phyloP scores from a whole-genome alignment of 83 land plant genomes.

The Picea engelmannii region DNA sequence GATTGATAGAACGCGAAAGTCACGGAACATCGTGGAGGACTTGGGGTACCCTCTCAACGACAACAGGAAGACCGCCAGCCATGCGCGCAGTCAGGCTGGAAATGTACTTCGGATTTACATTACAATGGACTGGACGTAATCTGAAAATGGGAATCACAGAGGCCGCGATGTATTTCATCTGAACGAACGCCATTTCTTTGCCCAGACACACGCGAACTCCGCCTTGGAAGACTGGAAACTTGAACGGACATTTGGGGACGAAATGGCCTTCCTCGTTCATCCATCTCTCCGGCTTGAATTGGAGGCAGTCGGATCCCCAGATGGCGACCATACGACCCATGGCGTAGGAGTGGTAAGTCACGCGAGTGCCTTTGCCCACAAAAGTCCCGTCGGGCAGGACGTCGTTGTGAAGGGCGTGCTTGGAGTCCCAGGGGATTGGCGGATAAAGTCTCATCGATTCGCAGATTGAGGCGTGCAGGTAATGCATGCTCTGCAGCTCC shows the following conservation, averaged over 20 bases:
- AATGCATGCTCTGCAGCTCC: slow-evolving; percentile 59
- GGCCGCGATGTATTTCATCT: slow-evolving; percentile 2
- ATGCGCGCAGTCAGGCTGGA: slow-evolving; percentile 8
- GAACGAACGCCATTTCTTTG: slow-evolving; percentile 14
- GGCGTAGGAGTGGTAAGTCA: slow-evolving; percentile 41
- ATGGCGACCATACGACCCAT: slow-evolving; percentile 67
- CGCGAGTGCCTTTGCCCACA: slow-evolving; percentile 30
- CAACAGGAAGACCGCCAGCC: slow-evolving; percentile 12
- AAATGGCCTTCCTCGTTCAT: slow-evolving; percentile 19
- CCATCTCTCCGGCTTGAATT: slow-evolving; percentile 69
- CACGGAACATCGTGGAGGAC: too few relatives aligned
- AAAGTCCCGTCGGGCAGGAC: slow-evolving; percentile 61
- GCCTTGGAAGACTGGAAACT: slow-evolving; percentile 11
- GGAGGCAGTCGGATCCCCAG: slow-evolving; percentile 65
- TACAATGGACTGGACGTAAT: background rate
- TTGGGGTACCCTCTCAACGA: background rate
- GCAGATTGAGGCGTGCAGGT: slow-evolving; percentile 69
- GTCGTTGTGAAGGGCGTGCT: slow-evolving; percentile 36
- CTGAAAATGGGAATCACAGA: background rate
- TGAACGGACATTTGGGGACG: slow-evolving; percentile 1
- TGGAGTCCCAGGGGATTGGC: slow-evolving; percentile 57
- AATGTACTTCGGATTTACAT: background rate
- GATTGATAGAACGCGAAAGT: too few relatives aligned
- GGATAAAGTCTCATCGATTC: slow-evolving; percentile 73
- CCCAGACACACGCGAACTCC: slow-evolving; percentile 15